Base-by-base conservation (phyloP, 345 rosid genomes). In the Eucalyptus sp. region DNA sequence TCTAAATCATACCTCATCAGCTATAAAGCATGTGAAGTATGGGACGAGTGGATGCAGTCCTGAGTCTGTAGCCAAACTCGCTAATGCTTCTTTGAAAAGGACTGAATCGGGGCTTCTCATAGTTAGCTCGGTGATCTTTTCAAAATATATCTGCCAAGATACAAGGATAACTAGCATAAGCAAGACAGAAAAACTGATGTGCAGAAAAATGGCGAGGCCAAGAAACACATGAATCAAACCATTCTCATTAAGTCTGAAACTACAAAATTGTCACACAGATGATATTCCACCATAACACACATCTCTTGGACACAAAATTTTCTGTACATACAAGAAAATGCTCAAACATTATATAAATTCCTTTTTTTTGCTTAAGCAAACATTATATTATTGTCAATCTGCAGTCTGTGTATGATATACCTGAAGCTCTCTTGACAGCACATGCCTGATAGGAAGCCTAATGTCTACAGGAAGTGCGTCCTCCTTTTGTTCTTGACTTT, bases 21-120 rank as follows among this genome's bases (percentile, higher is more conserved):
- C 95, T 81, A 97, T 90, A 90, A 98, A 98, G 92, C 91, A 94
- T 88, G 99, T 97, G 91, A 97, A 98, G 93, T 98, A 98, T 85
- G 99, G 99, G 93, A 97, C 96, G 89, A 98, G 89, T n/a, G 98
- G 99, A 94, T 98, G 99, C 88, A 97, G 95, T 87, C 99, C 99
- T 15, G 99, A 95, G 93, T 97, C 99, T 50, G 98, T 96, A 64
- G 99, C 95, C 93, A 98, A 93, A 92, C 99, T 98, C 91, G 92
- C 94, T 93, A 98, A 94, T 50, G 98, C 99, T 93, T 97, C 94
- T 92, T 96, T 97, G 90, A 97, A 97, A 87, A 97, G 97, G 84
- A 81, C 87, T 86, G 98, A 92, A 90, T 95, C 96, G 41, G 98
- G 94, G 91, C 94, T 95, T 76, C 96, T 96, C 92, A 95, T 86